Base-by-base conservation (phyloP, 768 basidiomycete genomes). In the Boletus vinaceobasis region DNA sequence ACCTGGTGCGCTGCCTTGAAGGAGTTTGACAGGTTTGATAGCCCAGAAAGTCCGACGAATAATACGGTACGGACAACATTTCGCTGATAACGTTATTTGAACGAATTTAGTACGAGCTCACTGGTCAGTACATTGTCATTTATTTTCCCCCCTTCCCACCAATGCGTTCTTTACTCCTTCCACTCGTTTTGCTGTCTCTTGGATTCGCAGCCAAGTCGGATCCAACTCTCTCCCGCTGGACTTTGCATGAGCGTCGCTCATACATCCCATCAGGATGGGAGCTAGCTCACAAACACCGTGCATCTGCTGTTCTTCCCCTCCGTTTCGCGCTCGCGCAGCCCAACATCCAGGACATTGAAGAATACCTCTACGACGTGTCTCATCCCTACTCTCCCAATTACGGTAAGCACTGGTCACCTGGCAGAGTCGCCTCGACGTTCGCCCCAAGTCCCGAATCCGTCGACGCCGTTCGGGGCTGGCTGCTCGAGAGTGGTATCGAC, bases 401-500 rank as follows among this genome's bases (percentile, higher is more conserved):
- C 43, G 79, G 78, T 1, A 69, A 75, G 32, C 80, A 81, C 52
- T 79, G 77, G 76, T 66, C 74, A 1, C 63, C 78, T 1, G 60
- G 57, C 21, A 56, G 70, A 27, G 65, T 81, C 46, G 74, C 72
- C 21, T 65, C 74, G n/a, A 70, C 62, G 44, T 80, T 80, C 48
- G 72, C 76, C 0, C 79, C 79, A 0, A 71, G 66, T 46, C 45
- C 59, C 23, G 67, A 71, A 37, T 72, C 76, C 0, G 59, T 78
- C 13, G 63, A 67, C 3, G 55, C 65, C 4, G 79, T 79, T n/a
- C 67, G 62, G 32, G 55, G 53, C 17, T 81, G 79, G 79, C 64
- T 80, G 17, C 40, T 65, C 3, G 65, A 69, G 13, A 63, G 60
- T 2, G 79, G 79, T 1, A 58, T 81, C 17, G 63, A 65, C 4